Conservation (phyloP, 495 filamentous ascomycete genomes). For the Hypomontagnella monticulosa region DNA sequence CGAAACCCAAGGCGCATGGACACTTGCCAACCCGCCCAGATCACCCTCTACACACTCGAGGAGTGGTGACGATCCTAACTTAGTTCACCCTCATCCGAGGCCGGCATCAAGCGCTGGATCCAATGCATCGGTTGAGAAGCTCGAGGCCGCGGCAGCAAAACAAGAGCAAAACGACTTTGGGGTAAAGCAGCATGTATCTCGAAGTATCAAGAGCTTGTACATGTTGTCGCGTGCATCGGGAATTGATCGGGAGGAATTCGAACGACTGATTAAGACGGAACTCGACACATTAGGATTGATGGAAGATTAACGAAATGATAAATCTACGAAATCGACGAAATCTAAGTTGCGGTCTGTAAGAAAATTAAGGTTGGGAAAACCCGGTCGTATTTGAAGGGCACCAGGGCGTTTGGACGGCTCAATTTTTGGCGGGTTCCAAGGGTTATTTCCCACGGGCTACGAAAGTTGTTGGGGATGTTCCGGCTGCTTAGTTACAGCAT, state of each 20-base stretch:
- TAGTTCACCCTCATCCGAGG: constrained; percentile 55
- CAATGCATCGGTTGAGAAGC: constrained; percentile 67
- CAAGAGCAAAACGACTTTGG: constrained; percentile 78
- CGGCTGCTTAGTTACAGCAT: constrained; percentile 15
- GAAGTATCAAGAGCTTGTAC: constrained; percentile 89
- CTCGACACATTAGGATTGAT: constrained; percentile 79
- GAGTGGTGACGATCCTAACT: constrained; percentile 39
- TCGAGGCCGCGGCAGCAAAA: constrained; percentile 71
- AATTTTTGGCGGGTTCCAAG: constrained; percentile 27
- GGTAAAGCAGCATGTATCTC: constrained; percentile 87
- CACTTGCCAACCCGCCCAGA: constrained; percentile 50
- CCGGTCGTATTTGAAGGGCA: constrained; percentile 15
- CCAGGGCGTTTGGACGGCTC: constrained; percentile 19
- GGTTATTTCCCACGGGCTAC: too few relatives aligned
- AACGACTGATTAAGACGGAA: constrained; percentile 80
- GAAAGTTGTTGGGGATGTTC: constrained; percentile 31
- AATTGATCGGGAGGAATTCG: constrained; percentile 85
- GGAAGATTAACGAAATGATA: constrained; percentile 73
- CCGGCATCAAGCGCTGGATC: constrained; percentile 65
- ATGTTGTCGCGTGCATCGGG: constrained; percentile 80
- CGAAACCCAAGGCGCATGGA: constrained; percentile 48
- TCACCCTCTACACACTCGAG: constrained; percentile 51
- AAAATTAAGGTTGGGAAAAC: constrained; percentile 18
- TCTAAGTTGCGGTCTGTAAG: constrained; percentile 3
- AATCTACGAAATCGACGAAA: background rate